A percentile compares a stretch with the other conserved stretches of the same genome.
Evolutionary conservation across 306 rosid species (phyloP).

Genomic region (Ormosia emarginata): DNA sequence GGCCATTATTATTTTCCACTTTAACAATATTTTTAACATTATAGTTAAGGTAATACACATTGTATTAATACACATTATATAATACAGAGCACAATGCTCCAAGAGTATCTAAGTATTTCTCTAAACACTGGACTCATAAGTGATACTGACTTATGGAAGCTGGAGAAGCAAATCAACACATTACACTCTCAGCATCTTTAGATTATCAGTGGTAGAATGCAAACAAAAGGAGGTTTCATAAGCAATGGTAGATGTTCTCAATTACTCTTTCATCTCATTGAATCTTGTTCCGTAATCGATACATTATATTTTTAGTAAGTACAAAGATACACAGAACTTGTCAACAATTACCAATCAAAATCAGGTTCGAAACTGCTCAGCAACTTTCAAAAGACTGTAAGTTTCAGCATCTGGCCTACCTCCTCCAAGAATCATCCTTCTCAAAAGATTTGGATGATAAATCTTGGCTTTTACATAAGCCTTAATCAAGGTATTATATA

Average conservation of each 20-base stretch:
- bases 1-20: too few species aligned
- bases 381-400: constrained; percentile 76
- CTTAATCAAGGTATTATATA: constrained; percentile 74
- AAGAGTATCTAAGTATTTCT: too few species aligned
- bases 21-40: too few species aligned
- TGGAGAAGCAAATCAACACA: neutral
- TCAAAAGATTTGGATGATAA: constrained; percentile 74
- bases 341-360: neutral
- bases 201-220: neutral
- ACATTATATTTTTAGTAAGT: neutral
- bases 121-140: too few species aligned
- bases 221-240: neutral
- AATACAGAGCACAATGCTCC: too few species aligned
- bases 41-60: too few species aligned
- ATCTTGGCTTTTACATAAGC: constrained; percentile 87
- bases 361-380: constrained; percentile 68
- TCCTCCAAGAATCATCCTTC: constrained; percentile 83
- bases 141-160: neutral
- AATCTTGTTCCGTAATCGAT: neutral
- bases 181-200: neutral
- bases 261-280: neutral
- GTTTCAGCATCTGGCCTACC: constrained; percentile 93
- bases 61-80: too few species aligned
- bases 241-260: neutral
- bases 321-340: neutral